These are phyloP conservation scores for Cyclotella distinguenda DNA, from an alignment of 108 stramenopile species.

Conservation along the genomic window DNA sequence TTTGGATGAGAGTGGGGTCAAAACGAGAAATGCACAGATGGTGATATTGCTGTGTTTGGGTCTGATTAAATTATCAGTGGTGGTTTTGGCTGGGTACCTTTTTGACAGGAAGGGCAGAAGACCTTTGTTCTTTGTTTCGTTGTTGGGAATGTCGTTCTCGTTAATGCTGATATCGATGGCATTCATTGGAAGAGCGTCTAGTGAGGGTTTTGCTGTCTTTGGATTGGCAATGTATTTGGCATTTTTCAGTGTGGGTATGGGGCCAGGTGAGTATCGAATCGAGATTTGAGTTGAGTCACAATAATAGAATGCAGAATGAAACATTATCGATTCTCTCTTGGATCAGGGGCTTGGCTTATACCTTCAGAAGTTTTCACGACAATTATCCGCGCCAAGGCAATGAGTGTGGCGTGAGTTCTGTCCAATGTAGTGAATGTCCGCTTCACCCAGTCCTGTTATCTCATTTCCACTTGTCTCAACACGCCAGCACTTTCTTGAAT, in stretches of 20 bases:
- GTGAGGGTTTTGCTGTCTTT: conserved; percentile 42
- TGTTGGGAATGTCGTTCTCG: conserved; percentile 45
- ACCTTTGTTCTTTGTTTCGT: conserved; percentile 68
- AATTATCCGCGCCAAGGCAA: conserved; percentile 84
- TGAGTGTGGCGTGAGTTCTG: conserved; percentile 66
- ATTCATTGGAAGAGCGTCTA: conserved; percentile 22
- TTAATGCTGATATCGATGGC: conserved; percentile 43
- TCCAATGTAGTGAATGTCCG: background rate
- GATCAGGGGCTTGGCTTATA: conserved; percentile 74
- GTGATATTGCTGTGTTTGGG: conserved; percentile 66
- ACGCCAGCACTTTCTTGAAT: conserved; percentile 64
- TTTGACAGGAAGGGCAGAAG: conserved; percentile 74
- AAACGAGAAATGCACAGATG: conserved; percentile 44
- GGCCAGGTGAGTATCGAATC: conserved; percentile 42
- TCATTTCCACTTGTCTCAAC: background rate
- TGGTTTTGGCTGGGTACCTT: conserved; percentile 60
- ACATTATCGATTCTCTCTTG: background rate
- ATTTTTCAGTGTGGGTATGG: conserved; percentile 84
- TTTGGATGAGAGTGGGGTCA: conserved; percentile 62
- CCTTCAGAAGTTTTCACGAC: conserved; percentile 85
- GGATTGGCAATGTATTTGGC: conserved; percentile 69
- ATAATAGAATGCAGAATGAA: background rate
- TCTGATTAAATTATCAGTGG: conserved; percentile 60
- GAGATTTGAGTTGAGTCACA: background rate
- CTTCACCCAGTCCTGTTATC: background rate